Conservation (phyloP, 1,139 yeast species). For the Geotrichum cucujoidarum region DNA sequence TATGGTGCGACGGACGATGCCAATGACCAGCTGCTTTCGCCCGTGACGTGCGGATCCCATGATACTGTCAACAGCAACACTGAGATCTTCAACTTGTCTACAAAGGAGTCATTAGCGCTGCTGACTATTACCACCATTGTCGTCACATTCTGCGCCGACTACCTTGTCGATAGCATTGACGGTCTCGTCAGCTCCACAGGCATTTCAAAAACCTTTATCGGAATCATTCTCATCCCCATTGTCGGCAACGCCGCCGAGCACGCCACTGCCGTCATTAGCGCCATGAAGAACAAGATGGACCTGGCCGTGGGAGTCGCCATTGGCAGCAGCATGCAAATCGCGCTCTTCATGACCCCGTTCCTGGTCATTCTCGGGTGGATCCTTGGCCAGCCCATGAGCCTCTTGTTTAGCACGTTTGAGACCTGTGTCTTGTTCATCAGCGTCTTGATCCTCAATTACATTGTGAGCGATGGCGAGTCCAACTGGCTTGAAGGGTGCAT, state of each 20-base stretch:
- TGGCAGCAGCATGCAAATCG: slow-evolving; percentile 95
- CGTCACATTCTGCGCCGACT: slow-evolving; percentile 90
- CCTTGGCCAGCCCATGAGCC: slow-evolving; percentile 85
- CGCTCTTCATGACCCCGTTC: slow-evolving; percentile 90
- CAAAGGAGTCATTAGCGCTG: slow-evolving; percentile 30
- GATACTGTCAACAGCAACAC: slow-evolving; percentile 21
- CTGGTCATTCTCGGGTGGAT: slow-evolving; percentile 91
- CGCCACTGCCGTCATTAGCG: slow-evolving; percentile 91
- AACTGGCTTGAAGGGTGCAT: slow-evolving; percentile 96
- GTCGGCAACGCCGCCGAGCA: slow-evolving; percentile 99
- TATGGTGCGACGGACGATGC: background rate
- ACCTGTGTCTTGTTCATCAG: slow-evolving; percentile 85
- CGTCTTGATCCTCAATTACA: slow-evolving; percentile 79
- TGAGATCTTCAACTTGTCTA: slow-evolving; percentile 23
- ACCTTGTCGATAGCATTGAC: slow-evolving; percentile 87
- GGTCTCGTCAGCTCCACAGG: slow-evolving; percentile 78
- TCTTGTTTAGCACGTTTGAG: slow-evolving; percentile 87
- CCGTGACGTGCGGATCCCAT: no score
- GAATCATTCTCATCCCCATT: slow-evolving; percentile 86
- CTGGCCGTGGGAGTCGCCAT: slow-evolving; percentile 94
- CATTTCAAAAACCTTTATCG: slow-evolving; percentile 88
- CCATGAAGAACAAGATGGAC: slow-evolving; percentile 95
- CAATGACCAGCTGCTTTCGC: background rate
- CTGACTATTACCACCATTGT: slow-evolving; percentile 62
- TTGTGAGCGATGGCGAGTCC: slow-evolving; percentile 87